These are phyloP conservation scores for Annulohypoxylon maeteangense DNA, from an alignment of 495 filamentous ascomycete species.

Conservation along the genomic window DNA sequence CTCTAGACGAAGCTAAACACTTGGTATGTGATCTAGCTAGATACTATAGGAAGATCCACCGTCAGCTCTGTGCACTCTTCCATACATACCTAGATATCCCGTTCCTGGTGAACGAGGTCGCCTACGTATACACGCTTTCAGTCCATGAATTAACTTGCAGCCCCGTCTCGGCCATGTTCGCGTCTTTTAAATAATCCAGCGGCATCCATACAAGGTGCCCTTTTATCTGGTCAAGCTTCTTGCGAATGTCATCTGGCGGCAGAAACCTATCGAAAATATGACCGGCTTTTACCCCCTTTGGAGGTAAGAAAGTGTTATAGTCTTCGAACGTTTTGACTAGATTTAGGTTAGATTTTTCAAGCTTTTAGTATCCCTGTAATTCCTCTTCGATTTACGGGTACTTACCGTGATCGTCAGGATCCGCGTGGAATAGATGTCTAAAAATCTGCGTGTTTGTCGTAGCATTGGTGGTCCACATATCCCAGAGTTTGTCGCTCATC, in stretches of 20 bases:
- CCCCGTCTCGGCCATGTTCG: constrained; percentile 90
- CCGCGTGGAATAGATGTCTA: constrained; percentile 87
- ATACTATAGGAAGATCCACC: background rate
- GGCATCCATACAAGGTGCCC: constrained; percentile 98
- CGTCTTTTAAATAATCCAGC: constrained; percentile 83
- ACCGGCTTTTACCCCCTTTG: constrained; percentile 76
- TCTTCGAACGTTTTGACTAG: constrained; percentile 85
- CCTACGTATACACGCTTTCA: constrained; percentile 60
- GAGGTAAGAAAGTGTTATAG: constrained; percentile 80
- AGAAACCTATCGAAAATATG: constrained; percentile 85
- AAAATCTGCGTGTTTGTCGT: constrained; percentile 86
- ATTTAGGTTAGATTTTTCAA: constrained; percentile 15
- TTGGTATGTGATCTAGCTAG: background rate
- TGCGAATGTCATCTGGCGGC: constrained; percentile 72
- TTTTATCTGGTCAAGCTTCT: constrained; percentile 80
- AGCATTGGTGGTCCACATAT: constrained; percentile 81
- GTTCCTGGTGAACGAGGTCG: background rate
- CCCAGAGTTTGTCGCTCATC: constrained; percentile 81
- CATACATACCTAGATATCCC: background rate
- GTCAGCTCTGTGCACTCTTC: background rate
- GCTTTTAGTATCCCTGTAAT: background rate
- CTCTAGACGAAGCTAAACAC: background rate
- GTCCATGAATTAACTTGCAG: constrained; percentile 62
- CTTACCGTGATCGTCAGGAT: constrained; percentile 86
- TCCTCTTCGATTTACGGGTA: background rate